These are phyloP conservation scores for Diaporthe citri DNA, from an alignment of 2,329 filamentous ascomycete genomes.

Conservation along the genomic window DNA sequence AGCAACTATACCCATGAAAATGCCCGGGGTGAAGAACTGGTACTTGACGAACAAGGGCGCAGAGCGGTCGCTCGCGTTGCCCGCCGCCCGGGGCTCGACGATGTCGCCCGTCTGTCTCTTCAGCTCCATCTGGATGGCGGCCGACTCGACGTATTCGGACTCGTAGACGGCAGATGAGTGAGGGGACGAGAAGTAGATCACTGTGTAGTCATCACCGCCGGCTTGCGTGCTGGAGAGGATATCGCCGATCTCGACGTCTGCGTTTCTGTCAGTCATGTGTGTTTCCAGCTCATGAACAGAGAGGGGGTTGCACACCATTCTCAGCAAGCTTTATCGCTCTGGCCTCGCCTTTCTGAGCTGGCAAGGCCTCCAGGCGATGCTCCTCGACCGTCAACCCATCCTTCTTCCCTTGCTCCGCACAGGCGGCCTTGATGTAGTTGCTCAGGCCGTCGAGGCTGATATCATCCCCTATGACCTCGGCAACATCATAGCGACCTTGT, in stretches of 20 bases:
- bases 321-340: conserved; percentile 61
- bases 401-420: conserved; percentile 55
- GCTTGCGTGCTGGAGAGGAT: conserved; percentile 54
- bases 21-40: conserved; percentile 92
- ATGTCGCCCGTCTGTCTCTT: conserved; percentile 67
- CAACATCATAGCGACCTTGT: conserved; percentile 60
- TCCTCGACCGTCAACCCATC: conserved; percentile 52
- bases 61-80: conserved; percentile 57
- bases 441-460: conserved; percentile 50
- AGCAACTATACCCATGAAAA: conserved; percentile 88
- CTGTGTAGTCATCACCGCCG: conserved; percentile 70
- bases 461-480: conserved; percentile 69
- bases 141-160: conserved; percentile 69
- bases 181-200: conserved; percentile 77
- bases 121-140: conserved; percentile 74
- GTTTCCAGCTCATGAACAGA: conserved; percentile 42
- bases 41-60: conserved; percentile 87
- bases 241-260: conserved; percentile 66
- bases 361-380: conserved; percentile 57
- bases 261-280: neutral
- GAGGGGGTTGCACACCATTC: conserved; percentile 56
- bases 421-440: conserved; percentile 59
- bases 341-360: conserved; percentile 51
- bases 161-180: conserved; percentile 69
- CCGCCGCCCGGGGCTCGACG: conserved; percentile 51